Base-by-base conservation (phyloP, 73 alveolate species). In the Blepharisma japonicum region DNA sequence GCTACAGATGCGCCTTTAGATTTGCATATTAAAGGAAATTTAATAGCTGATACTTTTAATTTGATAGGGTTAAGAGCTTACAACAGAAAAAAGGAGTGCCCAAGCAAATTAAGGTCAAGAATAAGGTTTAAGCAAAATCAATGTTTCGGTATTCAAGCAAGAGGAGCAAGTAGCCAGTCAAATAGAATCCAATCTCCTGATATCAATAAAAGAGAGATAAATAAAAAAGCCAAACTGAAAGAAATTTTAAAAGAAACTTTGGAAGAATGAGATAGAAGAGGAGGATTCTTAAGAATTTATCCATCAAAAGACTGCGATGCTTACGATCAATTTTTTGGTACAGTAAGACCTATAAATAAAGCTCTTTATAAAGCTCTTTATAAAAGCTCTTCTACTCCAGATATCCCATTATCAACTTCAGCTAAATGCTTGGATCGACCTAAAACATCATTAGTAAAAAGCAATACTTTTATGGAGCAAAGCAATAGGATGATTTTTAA, bases 1-100 rank as follows among this genome's bases (percentile, higher is more conserved):
- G 91, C 90, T 50, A 92, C 97, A 18, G 93, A 94, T 45, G 78
- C 97, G 4, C 97, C 97, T 2, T 82, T 94, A 42, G 98, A 94
- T 79, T 86, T 85, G 55, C 86, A 86, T 54, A 82, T 91, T 23
- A 94, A 94, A 79, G 79, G 87, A 55, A 80, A 83, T 56, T 84
- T 91, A 79, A 85, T 94, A 18, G 56, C 80, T 21, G 98, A 94
- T 85, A 80, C 96, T 20, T 89, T 94, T 81, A 86, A 81, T 68
- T 46, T 94, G 47, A 71, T 89, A 6, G 98, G 98, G 9, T 71
- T 81, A 11, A 77, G 79, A 46, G 46, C 81, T 21, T 82, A 79
- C 77, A 87, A 82, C 74, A 53, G 86, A 6, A 82, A 79, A 77
- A 82, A 79, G 77, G 90, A 82, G 55, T 77, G 82, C 7, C 70